phyloP scores from a whole-genome alignment of 768 basidiomycete genomes.

The Boletus vermiculosoides region DNA sequence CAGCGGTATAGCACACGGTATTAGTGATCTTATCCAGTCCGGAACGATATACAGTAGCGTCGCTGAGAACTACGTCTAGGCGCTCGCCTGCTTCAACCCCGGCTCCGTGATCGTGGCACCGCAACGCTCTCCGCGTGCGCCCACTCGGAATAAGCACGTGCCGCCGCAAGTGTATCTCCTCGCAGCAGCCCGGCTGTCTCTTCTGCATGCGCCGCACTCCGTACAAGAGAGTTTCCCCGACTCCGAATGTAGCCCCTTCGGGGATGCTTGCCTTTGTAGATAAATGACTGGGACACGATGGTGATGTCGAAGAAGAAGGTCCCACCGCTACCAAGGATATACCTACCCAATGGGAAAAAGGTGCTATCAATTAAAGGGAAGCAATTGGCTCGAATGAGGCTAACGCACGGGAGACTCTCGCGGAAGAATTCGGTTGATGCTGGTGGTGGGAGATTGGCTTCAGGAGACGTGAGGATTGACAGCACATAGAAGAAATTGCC shows the following conservation, averaged over 20 bases:
- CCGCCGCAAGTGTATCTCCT: conserved; percentile 37
- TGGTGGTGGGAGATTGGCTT: conserved; percentile 53
- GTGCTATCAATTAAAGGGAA: neutral
- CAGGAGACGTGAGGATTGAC: conserved; percentile 81
- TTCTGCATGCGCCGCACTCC: conserved; percentile 36
- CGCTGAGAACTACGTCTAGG: neutral
- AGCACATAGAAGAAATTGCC: conserved; percentile 93
- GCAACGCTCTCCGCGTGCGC: conserved; percentile 20
- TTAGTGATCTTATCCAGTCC: neutral
- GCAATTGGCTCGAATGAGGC: neutral
- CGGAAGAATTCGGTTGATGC: conserved; percentile 64
- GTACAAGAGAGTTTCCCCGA: conserved; percentile 28
- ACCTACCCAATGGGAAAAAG: conserved; percentile 42
- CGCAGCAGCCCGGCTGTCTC: conserved; percentile 51
- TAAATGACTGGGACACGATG: conserved; percentile 80
- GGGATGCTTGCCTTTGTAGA: conserved; percentile 61
- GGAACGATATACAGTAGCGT: conserved; percentile 1
- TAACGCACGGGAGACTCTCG: conserved; percentile 82
- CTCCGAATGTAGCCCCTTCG: conserved; percentile 28
- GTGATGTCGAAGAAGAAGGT: conserved; percentile 92
- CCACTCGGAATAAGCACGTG: conserved; percentile 27
- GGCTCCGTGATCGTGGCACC: conserved; percentile 36
- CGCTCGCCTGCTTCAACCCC: conserved; percentile 30
- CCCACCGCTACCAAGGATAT: conserved; percentile 88
- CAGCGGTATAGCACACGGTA: neutral